phyloP scores from a whole-genome alignment of 257 asterid genomes.

The Scutellaria barbata region DNA sequence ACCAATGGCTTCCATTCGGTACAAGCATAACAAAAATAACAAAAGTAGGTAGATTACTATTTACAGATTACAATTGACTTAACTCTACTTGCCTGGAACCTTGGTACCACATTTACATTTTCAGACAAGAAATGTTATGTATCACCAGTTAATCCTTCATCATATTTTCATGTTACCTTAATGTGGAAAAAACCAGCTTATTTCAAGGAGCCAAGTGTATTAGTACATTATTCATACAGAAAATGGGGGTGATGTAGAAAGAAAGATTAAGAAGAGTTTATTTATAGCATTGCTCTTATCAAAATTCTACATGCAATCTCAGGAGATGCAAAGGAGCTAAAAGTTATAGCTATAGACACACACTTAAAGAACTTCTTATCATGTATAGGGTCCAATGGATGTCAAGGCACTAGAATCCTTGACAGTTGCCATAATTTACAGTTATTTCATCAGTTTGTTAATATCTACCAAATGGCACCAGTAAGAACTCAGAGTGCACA shows the following conservation, averaged over 20 bases:
- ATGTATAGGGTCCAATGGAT: constrained; percentile 3
- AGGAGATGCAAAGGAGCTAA: constrained; percentile 7
- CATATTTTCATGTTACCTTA: neutral
- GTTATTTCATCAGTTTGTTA: constrained; percentile 4
- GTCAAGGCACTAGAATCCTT: constrained; percentile 20
- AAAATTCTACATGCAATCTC: constrained; percentile 6
- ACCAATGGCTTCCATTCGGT: neutral
- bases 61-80: neutral
- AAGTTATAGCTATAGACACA: neutral
- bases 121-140: neutral
- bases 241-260: neutral
- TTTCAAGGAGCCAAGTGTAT: neutral
- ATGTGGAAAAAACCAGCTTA: neutral
- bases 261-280: neutral
- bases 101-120: too few relatives aligned
- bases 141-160: neutral
- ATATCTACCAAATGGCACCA: neutral
- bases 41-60: neutral
- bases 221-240: neutral
- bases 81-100: neutral
- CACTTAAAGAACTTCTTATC: constrained; percentile 4
- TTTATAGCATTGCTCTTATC: neutral
- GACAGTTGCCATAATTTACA: constrained; percentile 11
- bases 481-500: neutral
- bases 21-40: constrained; percentile 7